Percentiles rank a stretch among this genome's conserved stretches.
phyloP scores from a whole-genome alignment of 1,284 basidiomycete genomes.

The Pseudozyma sp. region DNA sequence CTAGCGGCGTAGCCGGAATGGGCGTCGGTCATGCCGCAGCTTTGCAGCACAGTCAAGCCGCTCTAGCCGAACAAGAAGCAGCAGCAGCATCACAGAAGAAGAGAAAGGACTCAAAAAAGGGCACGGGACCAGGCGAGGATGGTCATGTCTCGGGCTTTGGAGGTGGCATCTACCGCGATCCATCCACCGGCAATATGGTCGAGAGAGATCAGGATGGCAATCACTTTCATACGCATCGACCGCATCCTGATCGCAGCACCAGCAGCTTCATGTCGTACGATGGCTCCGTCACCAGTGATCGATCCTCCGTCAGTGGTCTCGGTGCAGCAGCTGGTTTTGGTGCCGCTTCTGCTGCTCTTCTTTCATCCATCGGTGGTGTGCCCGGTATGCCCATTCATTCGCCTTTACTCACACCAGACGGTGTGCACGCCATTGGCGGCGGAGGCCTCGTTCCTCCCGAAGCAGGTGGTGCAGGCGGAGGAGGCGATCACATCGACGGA shows the following conservation, averaged over 20 bases:
- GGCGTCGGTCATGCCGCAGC: constrained; percentile 51
- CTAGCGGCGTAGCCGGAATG: constrained; percentile 59
- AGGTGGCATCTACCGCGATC: constrained; percentile 57
- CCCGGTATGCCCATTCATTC: constrained; percentile 39
- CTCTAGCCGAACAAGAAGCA: constrained; percentile 21
- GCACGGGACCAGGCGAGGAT: constrained; percentile 6
- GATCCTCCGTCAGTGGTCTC: constrained; percentile 49
- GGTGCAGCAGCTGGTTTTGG: constrained; percentile 59
- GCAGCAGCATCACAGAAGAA: constrained; percentile 8
- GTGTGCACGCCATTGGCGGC: constrained; percentile 24
- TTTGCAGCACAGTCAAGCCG: constrained; percentile 34
- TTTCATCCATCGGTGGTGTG: constrained; percentile 45
- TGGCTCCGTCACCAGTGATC: constrained; percentile 46
- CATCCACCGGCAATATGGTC: constrained; percentile 46
- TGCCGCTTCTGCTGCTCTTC: constrained; percentile 50
- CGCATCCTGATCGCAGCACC: constrained; percentile 30
- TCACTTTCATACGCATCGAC: constrained; percentile 16
- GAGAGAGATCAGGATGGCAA: constrained; percentile 49
- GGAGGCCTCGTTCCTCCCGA: constrained; percentile 34
- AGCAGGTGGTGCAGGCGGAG: constrained; percentile 35
- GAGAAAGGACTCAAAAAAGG: constrained; percentile 22
- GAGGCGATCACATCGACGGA: constrained; percentile 48
- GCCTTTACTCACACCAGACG: constrained; percentile 48
- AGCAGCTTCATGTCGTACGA: constrained; percentile 51
- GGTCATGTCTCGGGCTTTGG: constrained; percentile 31